A percentile compares a stretch with the other conserved stretches of the same genome.
Conservation (phyloP, 2,329 filamentous ascomycete species). For the Sarocladiaceae sp. region DNA sequence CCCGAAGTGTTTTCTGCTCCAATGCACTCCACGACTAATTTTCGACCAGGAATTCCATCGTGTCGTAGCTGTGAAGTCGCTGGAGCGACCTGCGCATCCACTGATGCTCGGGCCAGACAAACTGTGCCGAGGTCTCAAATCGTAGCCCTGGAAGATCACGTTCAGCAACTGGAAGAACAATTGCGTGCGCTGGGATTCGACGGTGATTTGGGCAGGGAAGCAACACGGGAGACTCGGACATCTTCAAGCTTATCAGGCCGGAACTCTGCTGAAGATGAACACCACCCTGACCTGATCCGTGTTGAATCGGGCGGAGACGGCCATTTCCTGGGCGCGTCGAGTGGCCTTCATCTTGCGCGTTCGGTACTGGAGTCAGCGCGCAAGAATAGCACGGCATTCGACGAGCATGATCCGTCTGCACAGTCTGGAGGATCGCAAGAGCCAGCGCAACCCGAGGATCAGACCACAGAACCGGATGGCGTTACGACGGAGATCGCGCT, state of each 20-base stretch:
- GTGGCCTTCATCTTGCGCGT: slow-evolving; percentile 14
- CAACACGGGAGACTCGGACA: neutral
- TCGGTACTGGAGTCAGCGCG: slow-evolving; percentile 14
- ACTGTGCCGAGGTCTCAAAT: slow-evolving; percentile 13
- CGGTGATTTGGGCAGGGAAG: neutral
- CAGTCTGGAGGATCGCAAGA: neutral
- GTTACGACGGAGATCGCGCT: slow-evolving; percentile 8
- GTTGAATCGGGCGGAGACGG: slow-evolving; percentile 14
- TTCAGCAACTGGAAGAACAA: slow-evolving; percentile 4
- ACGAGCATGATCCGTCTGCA: neutral
- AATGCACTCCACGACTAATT: neutral
- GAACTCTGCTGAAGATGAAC: neutral
- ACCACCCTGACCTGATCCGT: slow-evolving; percentile 14
- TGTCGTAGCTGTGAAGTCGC: slow-evolving; percentile 15
- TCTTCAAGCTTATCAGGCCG: slow-evolving; percentile 2
- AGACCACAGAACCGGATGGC: neutral
- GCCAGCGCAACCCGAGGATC: neutral
- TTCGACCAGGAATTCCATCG: slow-evolving; percentile 14
- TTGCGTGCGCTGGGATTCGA: neutral
- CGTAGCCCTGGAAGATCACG: slow-evolving; percentile 12
- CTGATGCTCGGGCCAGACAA: slow-evolving; percentile 14
- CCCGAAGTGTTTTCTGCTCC: no score
- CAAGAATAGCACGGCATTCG: slow-evolving; percentile 12
- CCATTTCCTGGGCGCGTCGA: slow-evolving; percentile 14
- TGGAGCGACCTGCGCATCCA: slow-evolving; percentile 18